Percentiles rank a stretch among this genome's conserved stretches.
Evolutionary conservation across 495 filamentous ascomycete species (phyloP).

Genomic region (Penicillium tannophilum): DNA sequence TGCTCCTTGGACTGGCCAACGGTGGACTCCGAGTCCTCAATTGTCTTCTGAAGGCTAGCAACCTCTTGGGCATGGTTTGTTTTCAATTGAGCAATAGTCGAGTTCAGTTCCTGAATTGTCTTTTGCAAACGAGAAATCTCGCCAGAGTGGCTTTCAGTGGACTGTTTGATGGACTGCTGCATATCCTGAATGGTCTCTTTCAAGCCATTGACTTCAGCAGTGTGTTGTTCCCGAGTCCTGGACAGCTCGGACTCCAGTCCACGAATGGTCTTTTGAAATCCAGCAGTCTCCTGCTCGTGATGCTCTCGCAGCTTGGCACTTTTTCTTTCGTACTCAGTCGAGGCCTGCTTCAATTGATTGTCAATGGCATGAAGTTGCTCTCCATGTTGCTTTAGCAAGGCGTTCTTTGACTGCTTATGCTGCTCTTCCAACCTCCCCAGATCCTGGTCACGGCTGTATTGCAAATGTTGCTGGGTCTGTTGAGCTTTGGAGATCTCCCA

Average conservation of each 20-base stretch:
- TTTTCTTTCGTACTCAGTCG: constrained; percentile 52
- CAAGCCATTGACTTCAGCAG: constrained; percentile 30
- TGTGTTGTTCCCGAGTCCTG: constrained; percentile 55
- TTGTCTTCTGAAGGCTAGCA: constrained; percentile 47
- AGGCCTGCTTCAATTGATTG: constrained; percentile 48
- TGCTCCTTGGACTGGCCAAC: constrained; percentile 31
- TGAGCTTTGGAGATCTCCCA: constrained; percentile 68
- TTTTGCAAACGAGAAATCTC: constrained; percentile 59
- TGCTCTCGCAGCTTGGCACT: constrained; percentile 47
- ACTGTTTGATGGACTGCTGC: constrained; percentile 57
- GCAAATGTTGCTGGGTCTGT: constrained; percentile 70
- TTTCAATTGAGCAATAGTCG: constrained; percentile 57
- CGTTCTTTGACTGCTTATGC: constrained; percentile 44
- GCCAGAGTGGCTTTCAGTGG: constrained; percentile 57
- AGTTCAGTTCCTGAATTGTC: constrained; percentile 56
- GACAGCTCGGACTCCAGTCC: constrained; percentile 61
- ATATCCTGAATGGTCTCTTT: constrained; percentile 54
- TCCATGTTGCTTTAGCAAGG: constrained; percentile 49
- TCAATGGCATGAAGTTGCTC: constrained; percentile 52
- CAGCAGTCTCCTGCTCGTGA: constrained; percentile 64
- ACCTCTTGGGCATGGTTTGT: constrained; percentile 62
- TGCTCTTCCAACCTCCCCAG: constrained; percentile 50
- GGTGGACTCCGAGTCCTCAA: not conserved
- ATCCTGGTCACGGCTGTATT: constrained; percentile 67
- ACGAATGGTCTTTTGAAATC: constrained; percentile 60